Evolutionary conservation across 495 filamentous ascomycete species (phyloP).

Genomic region (Tuber indicum): DNA sequence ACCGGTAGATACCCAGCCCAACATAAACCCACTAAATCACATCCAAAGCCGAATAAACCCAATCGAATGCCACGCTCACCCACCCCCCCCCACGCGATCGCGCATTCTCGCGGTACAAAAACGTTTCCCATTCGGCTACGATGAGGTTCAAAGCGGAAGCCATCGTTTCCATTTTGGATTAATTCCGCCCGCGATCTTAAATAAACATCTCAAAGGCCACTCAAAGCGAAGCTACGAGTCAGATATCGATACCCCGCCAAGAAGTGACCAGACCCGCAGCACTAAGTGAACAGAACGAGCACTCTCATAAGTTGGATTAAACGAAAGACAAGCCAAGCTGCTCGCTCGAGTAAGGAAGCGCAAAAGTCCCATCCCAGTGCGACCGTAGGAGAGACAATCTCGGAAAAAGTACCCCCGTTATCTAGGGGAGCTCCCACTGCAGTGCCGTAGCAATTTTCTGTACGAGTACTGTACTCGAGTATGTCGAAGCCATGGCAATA

Average conservation of each 20-base stretch:
- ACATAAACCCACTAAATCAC: not conserved
- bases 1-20: not conserved
- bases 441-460: not conserved
- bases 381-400: not conserved
- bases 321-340: not conserved
- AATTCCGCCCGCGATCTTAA: conserved; percentile 22
- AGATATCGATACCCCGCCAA: conserved; percentile 25
- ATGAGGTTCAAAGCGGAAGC: not conserved
- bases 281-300: not conserved
- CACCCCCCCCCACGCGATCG: not conserved
- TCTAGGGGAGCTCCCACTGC: not conserved
- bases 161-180: not conserved
- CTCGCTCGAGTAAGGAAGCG: not conserved
- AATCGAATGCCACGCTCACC: not conserved
- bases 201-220: conserved; percentile 28
- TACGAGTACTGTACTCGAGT: no score
- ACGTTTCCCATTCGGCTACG: not conserved
- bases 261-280: not conserved
- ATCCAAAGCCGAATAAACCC: not conserved
- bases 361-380: not conserved
- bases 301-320: not conserved
- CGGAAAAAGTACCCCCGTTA: not conserved
- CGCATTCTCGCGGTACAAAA: not conserved
- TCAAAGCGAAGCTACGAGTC: conserved; percentile 18
- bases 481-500: not conserved